phyloP scores from a whole-genome alignment of 257 asterid genomes.

The Primulina huaijiensis region DNA sequence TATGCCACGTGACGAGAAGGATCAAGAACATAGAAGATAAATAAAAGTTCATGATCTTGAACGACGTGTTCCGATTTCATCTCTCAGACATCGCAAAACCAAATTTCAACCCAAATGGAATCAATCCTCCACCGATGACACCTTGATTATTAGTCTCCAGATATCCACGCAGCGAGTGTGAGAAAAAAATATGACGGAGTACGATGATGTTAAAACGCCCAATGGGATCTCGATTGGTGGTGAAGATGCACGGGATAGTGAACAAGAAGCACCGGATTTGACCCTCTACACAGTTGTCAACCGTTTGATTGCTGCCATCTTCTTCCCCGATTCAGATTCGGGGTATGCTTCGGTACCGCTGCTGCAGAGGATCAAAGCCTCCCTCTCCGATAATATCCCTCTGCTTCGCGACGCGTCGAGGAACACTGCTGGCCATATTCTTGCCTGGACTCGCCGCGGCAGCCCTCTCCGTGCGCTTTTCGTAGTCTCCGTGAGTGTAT shows the following conservation, averaged over 20 bases:
- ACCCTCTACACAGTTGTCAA: constrained; percentile 50
- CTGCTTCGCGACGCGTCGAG: constrained; percentile 59
- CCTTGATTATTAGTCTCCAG: not conserved
- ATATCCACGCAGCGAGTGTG: not conserved
- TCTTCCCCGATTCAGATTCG: constrained; percentile 41
- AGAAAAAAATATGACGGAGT: constrained; percentile 36
- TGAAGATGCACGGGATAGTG: constrained; percentile 20
- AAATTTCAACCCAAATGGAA: not conserved
- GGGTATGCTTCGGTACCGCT: constrained; percentile 28
- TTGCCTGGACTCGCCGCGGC: constrained; percentile 75
- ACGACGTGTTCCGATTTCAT: not conserved
- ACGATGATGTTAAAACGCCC: constrained; percentile 19
- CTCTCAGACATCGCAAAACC: not conserved
- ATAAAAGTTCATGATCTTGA: not conserved
- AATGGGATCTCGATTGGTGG: constrained; percentile 28
- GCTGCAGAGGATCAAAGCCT: constrained; percentile 46
- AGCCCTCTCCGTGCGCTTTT: constrained; percentile 65
- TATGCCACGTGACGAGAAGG: too few relatives aligned
- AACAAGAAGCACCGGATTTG: constrained; percentile 26
- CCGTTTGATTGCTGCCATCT: constrained; percentile 47
- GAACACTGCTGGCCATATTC: constrained; percentile 48
- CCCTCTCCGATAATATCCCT: constrained; percentile 50
- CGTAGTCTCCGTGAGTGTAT: constrained; percentile 58
- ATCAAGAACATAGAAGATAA: too few relatives aligned
- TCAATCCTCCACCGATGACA: not conserved